phyloP scores from a whole-genome alignment of 108 stramenopile species.

The Pinguiococcus pyrenoidosus region DNA sequence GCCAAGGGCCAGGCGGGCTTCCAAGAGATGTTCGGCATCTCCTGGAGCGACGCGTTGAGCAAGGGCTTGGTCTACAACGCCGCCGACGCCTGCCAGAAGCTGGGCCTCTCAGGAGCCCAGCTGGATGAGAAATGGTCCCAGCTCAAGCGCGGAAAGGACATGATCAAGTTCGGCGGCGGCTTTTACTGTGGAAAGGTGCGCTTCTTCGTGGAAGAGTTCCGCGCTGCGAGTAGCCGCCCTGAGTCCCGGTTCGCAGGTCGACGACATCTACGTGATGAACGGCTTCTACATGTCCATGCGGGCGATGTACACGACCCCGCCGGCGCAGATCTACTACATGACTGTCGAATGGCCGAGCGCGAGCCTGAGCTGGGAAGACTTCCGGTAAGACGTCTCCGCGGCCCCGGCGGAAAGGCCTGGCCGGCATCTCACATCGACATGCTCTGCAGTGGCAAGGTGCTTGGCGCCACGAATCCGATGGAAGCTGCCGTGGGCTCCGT shows the following conservation, averaged over 20 bases:
- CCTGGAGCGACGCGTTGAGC: conserved; percentile 57
- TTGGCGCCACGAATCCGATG: conserved; percentile 73
- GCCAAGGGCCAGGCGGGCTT: conserved; percentile 48
- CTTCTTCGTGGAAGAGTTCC: too few species aligned
- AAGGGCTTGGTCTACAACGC: conserved; percentile 67
- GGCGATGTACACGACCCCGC: conserved; percentile 62
- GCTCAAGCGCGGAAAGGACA: conserved; percentile 33
- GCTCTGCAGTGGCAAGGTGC: conserved; percentile 42
- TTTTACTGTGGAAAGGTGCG: too few species aligned
- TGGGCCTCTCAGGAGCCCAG: conserved; percentile 50
- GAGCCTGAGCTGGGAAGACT: conserved; percentile 60
- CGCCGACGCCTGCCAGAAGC: conserved; percentile 67
- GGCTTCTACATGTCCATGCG: conserved; percentile 83
- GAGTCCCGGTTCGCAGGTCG: too few species aligned
- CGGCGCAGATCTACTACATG: conserved; percentile 61
- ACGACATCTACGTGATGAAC: conserved; percentile 69
- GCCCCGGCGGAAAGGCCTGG: too few species aligned
- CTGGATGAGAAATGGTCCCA: conserved; percentile 57
- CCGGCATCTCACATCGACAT: too few species aligned
- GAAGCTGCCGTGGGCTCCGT: conserved; percentile 59
- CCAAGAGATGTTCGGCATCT: conserved; percentile 63
- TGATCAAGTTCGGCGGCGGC: conserved; percentile 84
- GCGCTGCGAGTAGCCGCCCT: too few species aligned
- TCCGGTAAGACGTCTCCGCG: too few species aligned
- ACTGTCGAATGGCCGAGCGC: conserved; percentile 67